Percentiles rank a stretch among this genome's conserved stretches.
These are phyloP conservation scores for Ulota crispa DNA, from an alignment of 225 moss, liverwort and hornwort genomes.

Conservation along the genomic window DNA sequence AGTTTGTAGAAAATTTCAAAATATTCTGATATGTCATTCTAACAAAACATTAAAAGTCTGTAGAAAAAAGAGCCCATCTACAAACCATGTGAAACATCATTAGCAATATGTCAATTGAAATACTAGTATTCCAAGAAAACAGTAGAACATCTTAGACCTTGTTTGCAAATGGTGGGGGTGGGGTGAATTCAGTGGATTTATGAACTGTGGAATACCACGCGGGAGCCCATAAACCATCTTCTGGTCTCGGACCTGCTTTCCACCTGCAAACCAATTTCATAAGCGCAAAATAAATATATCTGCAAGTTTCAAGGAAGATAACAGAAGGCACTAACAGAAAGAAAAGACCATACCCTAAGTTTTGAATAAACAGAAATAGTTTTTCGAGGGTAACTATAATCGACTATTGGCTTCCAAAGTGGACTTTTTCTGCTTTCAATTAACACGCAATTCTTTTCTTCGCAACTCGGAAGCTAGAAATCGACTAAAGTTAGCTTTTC, in stretches of 20 bases:
- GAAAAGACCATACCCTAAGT: not conserved
- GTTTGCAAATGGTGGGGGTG: constrained; percentile 48
- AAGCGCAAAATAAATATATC: not conserved
- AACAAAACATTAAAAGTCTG: not conserved
- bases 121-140: constrained; percentile 1
- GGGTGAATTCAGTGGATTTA: constrained; percentile 69
- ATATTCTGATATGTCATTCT: not conserved
- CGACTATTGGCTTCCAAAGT: not conserved
- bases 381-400: not conserved
- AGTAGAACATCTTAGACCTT: constrained; percentile 52
- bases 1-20: not conserved
- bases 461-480: too few relatives aligned
- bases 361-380: not conserved
- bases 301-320: not conserved
- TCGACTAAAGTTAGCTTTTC: not conserved
- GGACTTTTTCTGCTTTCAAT: not conserved
- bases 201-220: constrained; percentile 89
- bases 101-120: not conserved
- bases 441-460: not conserved
- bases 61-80: not conserved
- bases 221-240: constrained; percentile 91
- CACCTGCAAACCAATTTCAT: constrained; percentile 52
- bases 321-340: not conserved
- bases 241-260: constrained; percentile 84
- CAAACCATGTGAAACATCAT: not conserved